Percentiles rank a stretch among this genome's conserved stretches.
Conservation (phyloP, 2,329 filamentous ascomycete species). For the Beauveria sp. region DNA sequence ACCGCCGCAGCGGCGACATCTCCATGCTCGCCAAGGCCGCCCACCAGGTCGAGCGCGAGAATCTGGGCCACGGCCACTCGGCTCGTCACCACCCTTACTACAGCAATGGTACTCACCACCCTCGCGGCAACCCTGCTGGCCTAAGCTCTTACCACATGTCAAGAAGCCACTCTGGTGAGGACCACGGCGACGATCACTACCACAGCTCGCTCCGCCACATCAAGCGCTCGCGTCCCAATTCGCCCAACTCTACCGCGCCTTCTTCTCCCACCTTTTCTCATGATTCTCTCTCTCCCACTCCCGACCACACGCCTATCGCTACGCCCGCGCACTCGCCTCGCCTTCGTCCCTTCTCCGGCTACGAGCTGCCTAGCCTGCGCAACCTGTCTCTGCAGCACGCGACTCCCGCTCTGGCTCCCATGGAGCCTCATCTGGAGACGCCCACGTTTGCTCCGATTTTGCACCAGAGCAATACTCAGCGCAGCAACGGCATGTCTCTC, state of each 20-base stretch:
- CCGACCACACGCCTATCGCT: conserved; percentile 95
- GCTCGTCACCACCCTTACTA: conserved; percentile 49
- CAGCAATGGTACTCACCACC: conserved; percentile 37
- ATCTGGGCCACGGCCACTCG: conserved; percentile 34
- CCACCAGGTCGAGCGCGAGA: conserved; percentile 55
- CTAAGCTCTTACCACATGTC: conserved; percentile 92
- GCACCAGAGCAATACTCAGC: conserved; percentile 31
- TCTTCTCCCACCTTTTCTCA: conserved; percentile 96
- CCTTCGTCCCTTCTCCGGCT: conserved; percentile 69
- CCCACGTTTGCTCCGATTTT: conserved; percentile 39
- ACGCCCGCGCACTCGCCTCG: conserved; percentile 94
- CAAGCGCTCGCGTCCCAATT: conserved; percentile 88
- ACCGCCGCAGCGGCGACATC: conserved; percentile 41
- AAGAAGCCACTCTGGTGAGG: conserved; percentile 74
- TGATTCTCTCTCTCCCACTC: conserved; percentile 89
- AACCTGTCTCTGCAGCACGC: conserved; percentile 47
- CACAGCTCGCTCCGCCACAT: conserved; percentile 58
- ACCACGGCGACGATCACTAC: conserved; percentile 71
- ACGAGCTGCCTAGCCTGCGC: conserved; percentile 79
- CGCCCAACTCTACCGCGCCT: conserved; percentile 89
- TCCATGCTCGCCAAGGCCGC: conserved; percentile 54
- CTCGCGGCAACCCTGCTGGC: conserved; percentile 61
- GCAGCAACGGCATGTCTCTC: conserved; percentile 66
- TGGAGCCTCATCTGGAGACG: conserved; percentile 48
- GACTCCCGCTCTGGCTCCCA: conserved; percentile 49